A percentile compares a stretch with the other conserved stretches of the same genome.
Evolutionary conservation across 2,329 filamentous ascomycete species (phyloP).

Genomic region (Geosmithia flava): DNA sequence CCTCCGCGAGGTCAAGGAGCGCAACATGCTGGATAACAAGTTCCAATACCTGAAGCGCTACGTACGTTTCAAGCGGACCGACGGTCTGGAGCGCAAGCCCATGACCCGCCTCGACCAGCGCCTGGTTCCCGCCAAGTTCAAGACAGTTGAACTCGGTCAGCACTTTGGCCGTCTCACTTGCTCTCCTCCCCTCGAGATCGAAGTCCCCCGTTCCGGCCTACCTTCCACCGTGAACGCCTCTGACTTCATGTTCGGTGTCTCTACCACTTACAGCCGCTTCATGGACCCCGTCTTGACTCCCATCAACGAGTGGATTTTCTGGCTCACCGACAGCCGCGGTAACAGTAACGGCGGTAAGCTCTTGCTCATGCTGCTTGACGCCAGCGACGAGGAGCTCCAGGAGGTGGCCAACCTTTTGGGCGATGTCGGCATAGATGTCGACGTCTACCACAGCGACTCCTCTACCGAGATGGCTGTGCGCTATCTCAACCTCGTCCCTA

Average conservation of each 20-base stretch:
- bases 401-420: slow-evolving; percentile 33
- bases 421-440: slow-evolving; percentile 39
- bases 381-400: slow-evolving; percentile 35
- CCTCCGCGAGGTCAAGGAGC: slow-evolving; percentile 30
- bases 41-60: slow-evolving; percentile 46
- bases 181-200: slow-evolving; percentile 34
- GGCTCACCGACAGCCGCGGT: slow-evolving; percentile 44
- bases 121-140: slow-evolving; percentile 34
- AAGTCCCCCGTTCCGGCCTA: slow-evolving; percentile 35
- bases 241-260: slow-evolving; percentile 47
- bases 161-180: slow-evolving; percentile 29
- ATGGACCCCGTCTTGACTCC: slow-evolving; percentile 36
- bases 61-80: slow-evolving; percentile 32
- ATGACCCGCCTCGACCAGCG: slow-evolving; percentile 36
- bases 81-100: slow-evolving; percentile 34
- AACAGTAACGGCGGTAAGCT: slow-evolving; percentile 44
- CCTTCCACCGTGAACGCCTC: slow-evolving; percentile 39
- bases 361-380: slow-evolving; percentile 39
- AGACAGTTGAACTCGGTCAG: slow-evolving; percentile 32
- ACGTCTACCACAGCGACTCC: slow-evolving; percentile 41
- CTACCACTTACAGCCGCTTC: slow-evolving; percentile 43
- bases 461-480: slow-evolving; percentile 44
- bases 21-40: slow-evolving; percentile 32
- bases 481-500: slow-evolving; percentile 42
- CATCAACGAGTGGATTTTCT: slow-evolving; percentile 46